phyloP scores from a whole-genome alignment of 148 eudicot genomes.

The Camellia sinensis region DNA sequence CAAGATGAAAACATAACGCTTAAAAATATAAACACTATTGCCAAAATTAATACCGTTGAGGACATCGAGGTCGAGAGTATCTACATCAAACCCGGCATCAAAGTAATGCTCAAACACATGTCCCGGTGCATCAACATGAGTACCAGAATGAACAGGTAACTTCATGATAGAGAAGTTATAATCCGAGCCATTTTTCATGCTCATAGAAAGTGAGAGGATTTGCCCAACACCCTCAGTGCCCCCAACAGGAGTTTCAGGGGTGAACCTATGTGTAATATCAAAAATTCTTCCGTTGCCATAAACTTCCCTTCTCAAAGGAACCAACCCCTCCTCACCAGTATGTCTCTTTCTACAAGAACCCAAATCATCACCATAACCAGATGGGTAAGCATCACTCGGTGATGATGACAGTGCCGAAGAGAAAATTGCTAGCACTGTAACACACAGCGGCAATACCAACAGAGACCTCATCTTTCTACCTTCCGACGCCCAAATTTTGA shows the following conservation, averaged over 20 bases:
- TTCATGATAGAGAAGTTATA: constrained; percentile 47
- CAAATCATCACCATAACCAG: constrained; percentile 36
- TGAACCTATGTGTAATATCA: constrained; percentile 50
- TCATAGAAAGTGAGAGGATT: constrained; percentile 25
- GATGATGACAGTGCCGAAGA: constrained; percentile 18
- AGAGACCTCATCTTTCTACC: constrained; percentile 30
- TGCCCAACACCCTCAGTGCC: constrained; percentile 24
- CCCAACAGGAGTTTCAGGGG: constrained; percentile 27
- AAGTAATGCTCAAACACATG: constrained; percentile 41
- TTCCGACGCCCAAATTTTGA: too few species aligned
- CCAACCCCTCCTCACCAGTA: constrained; percentile 18
- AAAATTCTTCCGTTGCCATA: constrained; percentile 36
- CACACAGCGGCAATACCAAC: constrained; percentile 12
- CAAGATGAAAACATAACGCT: constrained; percentile 1
- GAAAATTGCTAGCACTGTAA: constrained; percentile 16
- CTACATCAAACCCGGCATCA: constrained; percentile 54
- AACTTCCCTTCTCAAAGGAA: constrained; percentile 36
- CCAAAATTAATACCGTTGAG: constrained; percentile 37
- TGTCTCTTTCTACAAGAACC: constrained; percentile 18
- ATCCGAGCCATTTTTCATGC: constrained; percentile 48
- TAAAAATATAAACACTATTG: constrained; percentile 1
- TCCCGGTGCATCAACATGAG: constrained; percentile 66
- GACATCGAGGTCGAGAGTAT: constrained; percentile 48
- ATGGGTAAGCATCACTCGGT: constrained; percentile 31
- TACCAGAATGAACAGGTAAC: constrained; percentile 48